phyloP scores from a whole-genome alignment of 495 filamentous ascomycete species.

The Pseudotulostoma volvatum region DNA sequence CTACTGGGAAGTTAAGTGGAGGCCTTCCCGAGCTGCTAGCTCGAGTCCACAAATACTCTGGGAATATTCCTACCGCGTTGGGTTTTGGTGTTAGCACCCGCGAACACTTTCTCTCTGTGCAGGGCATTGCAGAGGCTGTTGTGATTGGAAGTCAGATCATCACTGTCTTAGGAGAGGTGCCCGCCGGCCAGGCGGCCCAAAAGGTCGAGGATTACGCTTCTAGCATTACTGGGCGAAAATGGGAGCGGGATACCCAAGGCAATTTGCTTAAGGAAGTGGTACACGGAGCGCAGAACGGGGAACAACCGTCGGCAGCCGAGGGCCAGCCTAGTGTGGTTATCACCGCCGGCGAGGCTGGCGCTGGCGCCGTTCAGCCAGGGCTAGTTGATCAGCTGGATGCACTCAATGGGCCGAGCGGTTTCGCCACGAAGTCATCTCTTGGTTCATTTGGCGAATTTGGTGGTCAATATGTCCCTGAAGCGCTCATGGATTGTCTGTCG shows the following conservation, averaged over 20 bases:
- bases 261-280: conserved; percentile 23
- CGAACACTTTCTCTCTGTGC: conserved; percentile 80
- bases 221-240: conserved; percentile 52
- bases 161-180: conserved; percentile 55
- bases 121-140: conserved; percentile 75
- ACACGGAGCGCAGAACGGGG: conserved; percentile 29
- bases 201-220: conserved; percentile 75
- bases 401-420: conserved; percentile 39
- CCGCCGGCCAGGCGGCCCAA: conserved; percentile 51
- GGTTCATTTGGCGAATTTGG: conserved; percentile 97
- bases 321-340: conserved; percentile 38
- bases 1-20: conserved; percentile 61
- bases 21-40: conserved; percentile 65
- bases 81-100: conserved; percentile 93
- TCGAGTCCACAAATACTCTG: conserved; percentile 84
- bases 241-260: conserved; percentile 23
- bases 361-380: conserved; percentile 31
- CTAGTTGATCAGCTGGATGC: conserved; percentile 59
- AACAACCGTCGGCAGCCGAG: conserved; percentile 7
- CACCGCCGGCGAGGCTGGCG: conserved; percentile 38
- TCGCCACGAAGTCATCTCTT: conserved; percentile 56
- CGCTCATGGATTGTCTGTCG: conserved; percentile 87
- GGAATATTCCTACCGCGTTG: conserved; percentile 73
- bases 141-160: conserved; percentile 96
- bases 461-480: conserved; percentile 97